A percentile compares a stretch with the other conserved stretches of the same genome.
Evolutionary conservation across 768 basidiomycete species (phyloP).

Genomic region (Podaxis mareebaensis): DNA sequence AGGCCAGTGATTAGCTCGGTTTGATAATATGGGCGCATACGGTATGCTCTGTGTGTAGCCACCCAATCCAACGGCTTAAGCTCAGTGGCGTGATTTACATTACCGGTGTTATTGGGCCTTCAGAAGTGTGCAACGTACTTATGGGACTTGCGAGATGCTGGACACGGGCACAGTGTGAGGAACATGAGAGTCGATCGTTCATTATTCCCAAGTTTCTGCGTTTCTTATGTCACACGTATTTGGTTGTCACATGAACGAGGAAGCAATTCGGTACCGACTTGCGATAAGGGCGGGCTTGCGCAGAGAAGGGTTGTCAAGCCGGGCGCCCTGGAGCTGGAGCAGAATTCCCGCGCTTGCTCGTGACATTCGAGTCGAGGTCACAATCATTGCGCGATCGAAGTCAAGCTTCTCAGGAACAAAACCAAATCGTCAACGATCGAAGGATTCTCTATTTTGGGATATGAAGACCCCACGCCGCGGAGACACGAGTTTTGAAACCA

Average conservation of each 20-base stretch:
- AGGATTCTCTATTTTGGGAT: conserved; percentile 22
- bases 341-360: conserved; percentile 21
- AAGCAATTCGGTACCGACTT: conserved; percentile 23
- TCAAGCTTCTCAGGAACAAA: conserved; percentile 32
- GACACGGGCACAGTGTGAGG: too few species aligned
- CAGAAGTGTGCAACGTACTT: too few species aligned
- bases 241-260: neutral
- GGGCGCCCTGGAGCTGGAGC: neutral
- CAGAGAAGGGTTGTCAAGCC: conserved; percentile 21
- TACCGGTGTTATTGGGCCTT: too few species aligned
- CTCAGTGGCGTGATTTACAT: too few species aligned
- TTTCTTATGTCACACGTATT: neutral
- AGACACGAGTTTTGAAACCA: conserved; percentile 11
- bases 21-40: too few species aligned
- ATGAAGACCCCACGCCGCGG: conserved; percentile 11
- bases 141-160: too few species aligned
- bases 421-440: conserved; percentile 37
- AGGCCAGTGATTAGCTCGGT: neutral
- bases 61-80: too few species aligned
- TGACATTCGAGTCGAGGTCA: conserved; percentile 32
- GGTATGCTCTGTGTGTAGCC: too few species aligned
- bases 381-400: conserved; percentile 30
- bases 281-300: conserved; percentile 30
- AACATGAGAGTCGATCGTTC: too few species aligned
- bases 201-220: too few species aligned